Base-by-base conservation (phyloP, 2,329 filamentous ascomycete genomes). In the Diaporthe sp. region DNA sequence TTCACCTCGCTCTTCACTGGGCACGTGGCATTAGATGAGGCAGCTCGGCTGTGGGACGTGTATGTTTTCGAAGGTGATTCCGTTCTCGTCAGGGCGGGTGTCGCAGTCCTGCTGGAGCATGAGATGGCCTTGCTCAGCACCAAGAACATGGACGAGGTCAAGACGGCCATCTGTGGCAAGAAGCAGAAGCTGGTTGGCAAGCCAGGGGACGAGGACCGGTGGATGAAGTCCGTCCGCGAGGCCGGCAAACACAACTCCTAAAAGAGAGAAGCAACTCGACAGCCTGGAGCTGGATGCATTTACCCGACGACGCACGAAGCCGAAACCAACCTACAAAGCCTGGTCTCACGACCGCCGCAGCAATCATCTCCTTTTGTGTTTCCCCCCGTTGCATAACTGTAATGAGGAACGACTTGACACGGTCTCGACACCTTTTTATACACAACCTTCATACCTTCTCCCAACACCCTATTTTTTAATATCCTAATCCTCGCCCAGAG, bases 41-140 rank as follows among this genome's bases (percentile, higher is more conserved):
- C 92, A 5, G 90, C 92, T 1, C 87, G 95, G 2, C 84, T 97
- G 17, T 96, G 94, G 94, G 95, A 97, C 78, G 91, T 96, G 0
- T 95, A 94, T 78, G 91, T 94, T 4, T 95, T 97, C 78, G 95
- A 97, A 81, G 94, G 94, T 37, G 95, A 97, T 78, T 87, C 90
- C 1, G 87, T 94, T 1, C 85, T 96, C 0, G 89, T 96, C 9
- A 87, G 94, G 0, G 93, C 93, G 1, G 93, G 91, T 0, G 92
- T 95, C 0, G 94, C 93, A 0, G 86, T 94, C 25, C 82, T 97
- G 28, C 79, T 90, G 7, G 85, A 86, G 42, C 85, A 85, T 25
- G 89, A 91, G 79, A 89, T 89, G 83, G 81, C 85, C 1, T 82
- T 92, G 3, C 84, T 91, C 1, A 85, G 86, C 12, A 84, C 87